A percentile compares a stretch with the other conserved stretches of the same genome.
Evolutionary conservation across 768 basidiomycete species (phyloP).

Genomic region (Leccinum variicolor): DNA sequence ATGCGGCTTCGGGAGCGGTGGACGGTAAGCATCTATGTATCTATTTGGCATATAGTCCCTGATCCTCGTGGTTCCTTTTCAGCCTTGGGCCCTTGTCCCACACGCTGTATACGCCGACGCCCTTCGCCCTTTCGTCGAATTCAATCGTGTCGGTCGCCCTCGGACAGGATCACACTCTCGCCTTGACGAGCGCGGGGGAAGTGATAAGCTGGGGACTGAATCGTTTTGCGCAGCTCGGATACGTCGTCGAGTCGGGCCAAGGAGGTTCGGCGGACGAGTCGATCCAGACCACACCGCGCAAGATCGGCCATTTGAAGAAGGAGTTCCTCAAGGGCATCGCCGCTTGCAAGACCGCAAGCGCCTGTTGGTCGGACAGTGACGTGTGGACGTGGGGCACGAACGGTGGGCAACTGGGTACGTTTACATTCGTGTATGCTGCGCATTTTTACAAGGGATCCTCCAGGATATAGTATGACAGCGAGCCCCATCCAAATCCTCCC

Average conservation of each 20-base stretch:
- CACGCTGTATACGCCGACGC: constrained; percentile 71
- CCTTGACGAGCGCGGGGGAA: constrained; percentile 75
- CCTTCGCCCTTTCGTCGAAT: constrained; percentile 54
- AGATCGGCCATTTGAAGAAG: constrained; percentile 76
- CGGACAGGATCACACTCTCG: constrained; percentile 94
- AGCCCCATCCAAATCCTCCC: constrained; percentile 77
- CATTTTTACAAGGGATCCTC: background rate
- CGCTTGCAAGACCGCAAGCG: constrained; percentile 82
- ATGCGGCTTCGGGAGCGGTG: constrained; percentile 89
- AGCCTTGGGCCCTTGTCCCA: constrained; percentile 76
- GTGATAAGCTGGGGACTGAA: constrained; percentile 91
- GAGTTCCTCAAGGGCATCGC: constrained; percentile 79
- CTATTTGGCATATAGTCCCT: background rate
- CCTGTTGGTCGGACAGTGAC: constrained; percentile 74
- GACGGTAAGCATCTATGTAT: constrained; percentile 52
- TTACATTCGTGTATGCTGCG: background rate
- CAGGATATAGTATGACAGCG: constrained; percentile 74
- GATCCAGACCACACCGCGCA: constrained; percentile 73
- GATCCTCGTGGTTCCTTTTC: constrained; percentile 1
- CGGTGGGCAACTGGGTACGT: constrained; percentile 81
- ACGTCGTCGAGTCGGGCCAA: constrained; percentile 59
- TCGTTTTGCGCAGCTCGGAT: constrained; percentile 86
- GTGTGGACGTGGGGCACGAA: constrained; percentile 95
- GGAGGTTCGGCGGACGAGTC: constrained; percentile 58
- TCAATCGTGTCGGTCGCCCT: constrained; percentile 68